phyloP scores from a whole-genome alignment of 306 rosid species.

The cucumber (Cucumis sativus) region Cucumber_9930_V3 NC_026659.2:6957001-6957500 shows the following conservation, averaged over 20 bases:
- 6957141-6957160: slow-evolving; percentile 45
- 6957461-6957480: too few species aligned
- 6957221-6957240: background rate
- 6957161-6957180: slow-evolving; percentile 22
- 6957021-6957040: background rate
- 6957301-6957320: background rate
- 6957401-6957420: background rate
- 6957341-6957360: slow-evolving; percentile 3
- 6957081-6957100: slow-evolving; percentile 64
- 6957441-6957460: too few species aligned
- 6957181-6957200: background rate
- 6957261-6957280: background rate
- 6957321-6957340: background rate
- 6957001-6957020: background rate
- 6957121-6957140: slow-evolving; percentile 88
- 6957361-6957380: background rate
- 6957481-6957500: background rate
- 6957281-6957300: background rate
- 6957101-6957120: slow-evolving; percentile 90
- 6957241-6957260: background rate
- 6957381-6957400: background rate
- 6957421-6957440: background rate
- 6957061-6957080: slow-evolving; percentile 34
- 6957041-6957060: background rate
- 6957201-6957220: background rate